A percentile compares a stretch with the other conserved stretches of the same genome.
Evolutionary conservation across 2,329 filamentous ascomycete genomes (phyloP).

Genomic region (Colletotrichum tabaci): DNA sequence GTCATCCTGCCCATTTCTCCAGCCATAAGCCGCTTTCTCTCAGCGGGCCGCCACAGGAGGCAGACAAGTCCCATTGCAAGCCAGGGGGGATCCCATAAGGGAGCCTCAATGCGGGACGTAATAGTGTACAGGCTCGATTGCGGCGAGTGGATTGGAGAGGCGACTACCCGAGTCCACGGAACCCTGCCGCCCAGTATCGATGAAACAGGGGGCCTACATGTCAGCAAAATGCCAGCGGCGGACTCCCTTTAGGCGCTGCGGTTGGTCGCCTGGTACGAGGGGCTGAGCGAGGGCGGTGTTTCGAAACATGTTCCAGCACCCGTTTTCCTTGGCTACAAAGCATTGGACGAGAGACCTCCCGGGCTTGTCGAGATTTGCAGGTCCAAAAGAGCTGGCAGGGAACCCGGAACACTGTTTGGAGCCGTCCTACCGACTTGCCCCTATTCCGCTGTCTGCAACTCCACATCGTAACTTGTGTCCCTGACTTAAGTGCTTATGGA

Average conservation of each 20-base stretch:
- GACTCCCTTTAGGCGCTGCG: conserved; percentile 18
- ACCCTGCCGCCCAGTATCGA: conserved; percentile 24
- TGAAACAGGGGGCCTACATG: conserved; percentile 37
- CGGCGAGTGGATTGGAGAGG: not conserved
- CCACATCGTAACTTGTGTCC: too few relatives aligned
- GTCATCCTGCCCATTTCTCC: conserved; percentile 18
- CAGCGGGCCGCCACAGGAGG: conserved; percentile 11
- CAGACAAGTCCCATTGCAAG: too few relatives aligned
- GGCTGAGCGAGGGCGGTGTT: conserved; percentile 36
- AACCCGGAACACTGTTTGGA: not conserved
- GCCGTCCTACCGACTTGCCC: not conserved
- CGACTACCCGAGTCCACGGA: not conserved
- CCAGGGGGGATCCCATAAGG: too few relatives aligned
- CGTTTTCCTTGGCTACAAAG: conserved; percentile 22
- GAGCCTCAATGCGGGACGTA: not conserved
- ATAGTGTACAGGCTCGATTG: not conserved
- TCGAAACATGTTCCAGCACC: conserved; percentile 38
- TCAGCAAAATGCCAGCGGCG: not conserved
- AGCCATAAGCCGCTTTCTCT: conserved; percentile 13
- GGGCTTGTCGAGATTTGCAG: conserved; percentile 4
- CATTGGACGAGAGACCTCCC: conserved; percentile 35
- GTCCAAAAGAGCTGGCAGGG: not conserved
- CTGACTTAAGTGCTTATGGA: not conserved
- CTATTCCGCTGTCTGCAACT: not conserved
- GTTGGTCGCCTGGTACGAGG: conserved; percentile 28